Evolutionary conservation across 768 basidiomycete species (phyloP).

Genomic region (Termitomyces heimii): DNA sequence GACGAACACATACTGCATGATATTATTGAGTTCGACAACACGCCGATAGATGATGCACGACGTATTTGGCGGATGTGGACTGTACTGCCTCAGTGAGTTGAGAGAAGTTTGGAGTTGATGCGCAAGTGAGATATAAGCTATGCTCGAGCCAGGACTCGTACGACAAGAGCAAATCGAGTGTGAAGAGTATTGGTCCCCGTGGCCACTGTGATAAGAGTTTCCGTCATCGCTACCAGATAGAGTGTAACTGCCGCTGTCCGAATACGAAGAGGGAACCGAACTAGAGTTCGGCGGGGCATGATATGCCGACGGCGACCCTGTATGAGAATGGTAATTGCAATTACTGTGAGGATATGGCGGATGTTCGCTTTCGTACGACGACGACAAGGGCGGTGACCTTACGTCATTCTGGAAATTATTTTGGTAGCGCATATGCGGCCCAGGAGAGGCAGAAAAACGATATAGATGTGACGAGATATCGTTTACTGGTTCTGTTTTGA

Average conservation of each 20-base stretch:
- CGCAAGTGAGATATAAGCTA: constrained; percentile 54
- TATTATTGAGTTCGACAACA: constrained; percentile 53
- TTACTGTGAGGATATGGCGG: constrained; percentile 18
- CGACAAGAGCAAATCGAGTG: constrained; percentile 56
- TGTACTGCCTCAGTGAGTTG: constrained; percentile 52
- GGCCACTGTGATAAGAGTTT: constrained; percentile 29
- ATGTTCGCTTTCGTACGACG: constrained; percentile 33
- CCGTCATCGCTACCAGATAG: constrained; percentile 35
- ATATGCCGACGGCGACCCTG: constrained; percentile 22
- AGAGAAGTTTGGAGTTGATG: constrained; percentile 59
- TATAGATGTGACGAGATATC: constrained; percentile 54
- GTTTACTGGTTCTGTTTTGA: constrained; percentile 58
- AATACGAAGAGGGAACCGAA: constrained; percentile 29
- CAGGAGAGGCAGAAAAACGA: constrained; percentile 63
- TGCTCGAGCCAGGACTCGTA: constrained; percentile 50
- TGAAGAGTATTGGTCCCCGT: constrained; percentile 25
- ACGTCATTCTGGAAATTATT: constrained; percentile 45
- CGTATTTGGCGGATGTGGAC: constrained; percentile 48
- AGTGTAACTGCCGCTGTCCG: constrained; percentile 32
- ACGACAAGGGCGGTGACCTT: constrained; percentile 24
- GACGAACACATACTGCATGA: constrained; percentile 56
- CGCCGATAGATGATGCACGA: constrained; percentile 52
- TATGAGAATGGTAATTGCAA: constrained; percentile 14
- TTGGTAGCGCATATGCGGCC: constrained; percentile 48
- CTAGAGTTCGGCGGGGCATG: constrained; percentile 14